Percentiles rank a stretch among this genome's conserved stretches.
Evolutionary conservation across 2,329 filamentous ascomycete species (phyloP).

Genomic region (Akanthomyces uredinophilus): DNA sequence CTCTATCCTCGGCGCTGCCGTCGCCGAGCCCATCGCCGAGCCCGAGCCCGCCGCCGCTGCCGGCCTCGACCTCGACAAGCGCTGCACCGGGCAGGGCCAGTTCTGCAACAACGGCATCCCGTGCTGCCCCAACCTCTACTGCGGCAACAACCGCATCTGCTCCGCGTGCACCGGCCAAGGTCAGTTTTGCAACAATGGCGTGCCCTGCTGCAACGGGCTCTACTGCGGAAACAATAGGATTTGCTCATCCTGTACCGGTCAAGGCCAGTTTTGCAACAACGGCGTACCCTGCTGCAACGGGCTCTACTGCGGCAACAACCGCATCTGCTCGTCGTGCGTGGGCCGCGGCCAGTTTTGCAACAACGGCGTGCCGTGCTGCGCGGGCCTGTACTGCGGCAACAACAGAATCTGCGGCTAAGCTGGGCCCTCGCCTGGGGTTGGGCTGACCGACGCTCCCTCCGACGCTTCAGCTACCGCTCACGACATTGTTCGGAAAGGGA

Average conservation of each 20-base stretch:
- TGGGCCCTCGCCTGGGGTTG: no score
- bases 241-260: background rate
- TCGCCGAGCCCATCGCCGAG: background rate
- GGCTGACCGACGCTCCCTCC: no score
- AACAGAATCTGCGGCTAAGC: background rate
- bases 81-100: background rate
- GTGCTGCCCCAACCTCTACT: slow-evolving; percentile 11
- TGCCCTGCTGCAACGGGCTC: background rate
- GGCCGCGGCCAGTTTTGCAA: background rate
- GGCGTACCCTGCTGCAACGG: slow-evolving; percentile 5
- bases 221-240: slow-evolving; percentile 1
- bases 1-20: background rate
- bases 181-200: slow-evolving; percentile 6
- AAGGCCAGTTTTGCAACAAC: slow-evolving; percentile 3
- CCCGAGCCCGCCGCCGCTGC: background rate
- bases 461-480: no score
- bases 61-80: background rate
- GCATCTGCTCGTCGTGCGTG: background rate
- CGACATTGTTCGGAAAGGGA: background rate
- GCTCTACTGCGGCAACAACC: background rate
- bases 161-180: slow-evolving; percentile 1
- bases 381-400: background rate
- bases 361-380: background rate
- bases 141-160: slow-evolving; percentile 7
- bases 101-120: slow-evolving; percentile 16